Evolutionary conservation across 208 protist genomes (phyloP).

Genomic region (Leishmania guyanensis): DNA sequence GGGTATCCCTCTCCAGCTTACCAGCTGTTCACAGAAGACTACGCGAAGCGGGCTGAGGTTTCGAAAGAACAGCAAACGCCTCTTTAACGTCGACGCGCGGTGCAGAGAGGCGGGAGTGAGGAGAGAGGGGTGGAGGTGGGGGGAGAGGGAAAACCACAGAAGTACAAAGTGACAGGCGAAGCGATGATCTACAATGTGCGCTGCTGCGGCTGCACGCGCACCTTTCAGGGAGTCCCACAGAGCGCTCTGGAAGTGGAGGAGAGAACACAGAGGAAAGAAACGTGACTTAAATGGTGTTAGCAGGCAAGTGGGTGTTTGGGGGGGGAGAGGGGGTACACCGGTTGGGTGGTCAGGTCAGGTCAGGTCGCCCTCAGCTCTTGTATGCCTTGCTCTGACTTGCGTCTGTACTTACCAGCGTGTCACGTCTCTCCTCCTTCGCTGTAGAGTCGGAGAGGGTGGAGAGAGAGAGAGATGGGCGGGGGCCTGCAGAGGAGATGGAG

Average conservation of each 20-base stretch:
- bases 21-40: background rate
- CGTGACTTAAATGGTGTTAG: background rate
- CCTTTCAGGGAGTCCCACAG: background rate
- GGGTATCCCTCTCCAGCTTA: background rate
- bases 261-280: background rate
- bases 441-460: background rate
- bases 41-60: background rate
- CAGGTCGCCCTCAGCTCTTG: background rate
- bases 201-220: background rate
- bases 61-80: background rate
- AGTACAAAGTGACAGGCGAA: background rate
- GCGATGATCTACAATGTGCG: background rate
- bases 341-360: background rate
- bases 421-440: slow-evolving; percentile 1
- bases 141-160: background rate
- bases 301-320: background rate
- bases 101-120: background rate
- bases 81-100: background rate
- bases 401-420: background rate
- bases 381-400: background rate
- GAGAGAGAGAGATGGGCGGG: background rate
- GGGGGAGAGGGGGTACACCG: background rate
- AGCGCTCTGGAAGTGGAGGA: background rate
- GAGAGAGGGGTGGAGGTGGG: background rate
- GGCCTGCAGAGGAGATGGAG: background rate